Base-by-base conservation (phyloP, 1,284 basidiomycete genomes). In the Chalciporus sp. region DNA sequence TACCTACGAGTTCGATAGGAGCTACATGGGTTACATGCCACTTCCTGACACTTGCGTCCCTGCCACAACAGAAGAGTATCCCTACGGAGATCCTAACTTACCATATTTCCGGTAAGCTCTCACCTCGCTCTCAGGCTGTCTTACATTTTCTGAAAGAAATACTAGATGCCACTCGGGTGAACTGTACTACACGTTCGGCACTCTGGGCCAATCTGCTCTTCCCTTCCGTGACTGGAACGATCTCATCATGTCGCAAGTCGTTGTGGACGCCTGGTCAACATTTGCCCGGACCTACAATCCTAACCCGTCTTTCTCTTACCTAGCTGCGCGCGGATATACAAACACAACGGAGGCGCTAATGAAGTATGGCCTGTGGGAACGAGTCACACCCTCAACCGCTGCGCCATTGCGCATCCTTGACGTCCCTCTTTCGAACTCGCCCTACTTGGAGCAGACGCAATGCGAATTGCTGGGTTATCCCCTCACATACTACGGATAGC, bases 281-380 rank as follows among this genome's bases (percentile, higher is more conserved):
- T 79, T 77, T 56, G 74, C 70, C 16, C 68, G 74, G 48, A 72
- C 71, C 12, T 72, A 71, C 60, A 59, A 77, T 51, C 76, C 76
- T 4, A 77, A 78, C 58, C 75, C 74, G 1, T 66, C 72, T 42
- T 61, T 58, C 12, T 63, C 56, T 1, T 75, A 72, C 60, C 67
- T 77, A 19, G 49, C 57, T 5, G 73, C 71, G 2, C 66, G 75
- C 28, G 70, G 67, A 1, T 70, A 59, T 35, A 23, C 9, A 27
- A 60, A 57, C 27, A 57, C 58, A 27, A 57, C 50, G 8, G 40
- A 27, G 20, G 42, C 46, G 19, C 19, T 57, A 23, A 14, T 12
- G 26, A 35, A 33, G 46, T 27, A 49, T 3, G 49, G 49, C 3
- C 39, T 41, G 17, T 57, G 56, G 55, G 46, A 45, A 28, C 19